Base-by-base conservation (phyloP, 2,329 filamentous ascomycete genomes). In the Nemania serpens region DNA sequence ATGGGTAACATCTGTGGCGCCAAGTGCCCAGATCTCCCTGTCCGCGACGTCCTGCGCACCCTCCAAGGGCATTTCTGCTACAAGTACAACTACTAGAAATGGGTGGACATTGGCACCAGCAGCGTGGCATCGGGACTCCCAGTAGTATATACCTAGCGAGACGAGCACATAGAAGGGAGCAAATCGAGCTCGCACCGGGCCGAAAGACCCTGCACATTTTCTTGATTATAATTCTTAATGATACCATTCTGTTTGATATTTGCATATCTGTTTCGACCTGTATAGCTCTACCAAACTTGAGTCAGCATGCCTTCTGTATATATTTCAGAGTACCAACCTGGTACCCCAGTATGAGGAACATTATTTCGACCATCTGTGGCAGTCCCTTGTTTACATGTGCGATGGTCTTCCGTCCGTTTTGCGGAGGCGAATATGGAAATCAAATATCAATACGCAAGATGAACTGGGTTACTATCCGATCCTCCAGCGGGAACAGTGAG, bases 21-120 rank as follows among this genome's bases (percentile, higher is more conserved):
- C 50, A 71, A 72, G 63, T 71, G 69, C 63, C 71, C 70, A 22
- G 66, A 71, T 58, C 68, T 71, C 5, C 65, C 56, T 36, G 71
- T 73, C 54, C 66, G 69, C 25, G 61, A 72, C 20, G 2, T 72
- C 45, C 55, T 73, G 34, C 64, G 68, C 65, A 69, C 71, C 49
- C 57, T 61, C 39, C 53, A 68, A 42, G 66, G 69, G 42, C 66
- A 66, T 37, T 63, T 71, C 63, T 73, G 71, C 64, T 73, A 73
- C 63, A 65, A 41, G 34, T 73, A 73, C 57, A 61, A 71, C 63
- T 70, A 71, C 64, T 73, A 72, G 62, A 61, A 15, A 18, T 4
- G 20, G 20, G 22, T 41, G 39, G 29, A 49, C 39, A 53, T 54
- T 9, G 2, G 13, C 63, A 58, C 47, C 57, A 18, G 55, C 55